phyloP scores from a whole-genome alignment of 805 yeast species.

The Candida saitoana region DNA sequence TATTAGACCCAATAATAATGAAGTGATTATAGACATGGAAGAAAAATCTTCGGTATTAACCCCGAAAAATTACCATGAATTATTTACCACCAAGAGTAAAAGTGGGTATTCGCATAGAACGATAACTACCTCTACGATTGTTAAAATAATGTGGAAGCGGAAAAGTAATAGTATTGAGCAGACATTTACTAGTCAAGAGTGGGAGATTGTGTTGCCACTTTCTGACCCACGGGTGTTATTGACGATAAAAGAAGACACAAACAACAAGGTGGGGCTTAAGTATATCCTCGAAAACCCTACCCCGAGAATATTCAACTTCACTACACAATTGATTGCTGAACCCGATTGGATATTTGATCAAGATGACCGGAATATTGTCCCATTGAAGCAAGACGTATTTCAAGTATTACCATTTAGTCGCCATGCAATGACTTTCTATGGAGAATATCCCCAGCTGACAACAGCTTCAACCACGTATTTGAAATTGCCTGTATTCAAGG shows the following conservation, averaged over 20 bases:
- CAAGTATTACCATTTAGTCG: constrained; percentile 63
- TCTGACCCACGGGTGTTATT: constrained; percentile 68
- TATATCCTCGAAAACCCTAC: constrained; percentile 76
- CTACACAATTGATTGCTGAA: constrained; percentile 37
- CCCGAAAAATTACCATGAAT: constrained; percentile 10
- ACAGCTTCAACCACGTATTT: constrained; percentile 10
- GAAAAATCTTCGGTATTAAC: constrained; percentile 4
- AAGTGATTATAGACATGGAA: constrained; percentile 18
- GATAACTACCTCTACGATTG: constrained; percentile 24
- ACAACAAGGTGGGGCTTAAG: constrained; percentile 26
- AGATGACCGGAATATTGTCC: constrained; percentile 21
- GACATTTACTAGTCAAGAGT: constrained; percentile 31
- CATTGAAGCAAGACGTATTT: constrained; percentile 28
- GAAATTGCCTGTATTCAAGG: constrained; percentile 57
- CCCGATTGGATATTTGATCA: constrained; percentile 23
- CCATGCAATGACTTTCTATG: constrained; percentile 36
- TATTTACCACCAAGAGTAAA: constrained; percentile 33
- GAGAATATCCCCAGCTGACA: constrained; percentile 5
- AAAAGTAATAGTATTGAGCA: constrained; percentile 17
- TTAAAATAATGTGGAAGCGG: constrained; percentile 33
- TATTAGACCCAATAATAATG: constrained; percentile 24
- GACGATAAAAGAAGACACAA: constrained; percentile 18
- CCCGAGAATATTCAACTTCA: constrained; percentile 59
- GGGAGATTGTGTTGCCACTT: constrained; percentile 56
- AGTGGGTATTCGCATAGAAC: constrained; percentile 39